Base-by-base conservation (phyloP, 208 protist genomes). In the Endotrypanum monterogeii region DNA sequence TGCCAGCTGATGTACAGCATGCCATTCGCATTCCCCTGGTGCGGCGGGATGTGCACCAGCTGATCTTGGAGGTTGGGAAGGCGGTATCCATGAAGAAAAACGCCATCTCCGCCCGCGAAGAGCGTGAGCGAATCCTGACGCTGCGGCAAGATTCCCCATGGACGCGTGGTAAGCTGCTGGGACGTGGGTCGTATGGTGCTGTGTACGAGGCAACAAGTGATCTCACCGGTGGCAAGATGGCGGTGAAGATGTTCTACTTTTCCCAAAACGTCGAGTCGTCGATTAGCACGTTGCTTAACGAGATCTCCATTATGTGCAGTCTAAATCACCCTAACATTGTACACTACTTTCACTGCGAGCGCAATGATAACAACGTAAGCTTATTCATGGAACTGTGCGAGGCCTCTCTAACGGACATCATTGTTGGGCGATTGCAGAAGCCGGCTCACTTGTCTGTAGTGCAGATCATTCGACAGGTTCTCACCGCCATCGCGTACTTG, bases 401-500 rank as follows among this genome's bases (percentile, higher is more conserved):
- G 68, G 89, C 84, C 52, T 98, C 89, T 37, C 79, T 98, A 52
- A 87, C 87, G 18, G 92, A 96, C 73, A 82, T 95, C 68, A 95
- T 95, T 44, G 73, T 86, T 25, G 79, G 82, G 16, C 78, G 81
- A n/a, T 78, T 67, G 7, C 67, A 73, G 37, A 94, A 90, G 71
- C 89, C 90, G 14, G 72, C 74, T 11, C 67, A 90, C 41, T 68
- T 97, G 63, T 86, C 88, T 1, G 88, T 94, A 5, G 68, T 91
- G 51, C 83, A 90, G 37, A 92, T 98, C 68, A 94, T 99, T 79
- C 93, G 90, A 4, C 98, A 99, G 80, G 84, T 99, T 4, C 68
- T 99, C 9, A 97, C 94, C n/a, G 95, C 96, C 37, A 91, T 99
- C 56, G 89, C 95, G n/a, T 99, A 99, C 84, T 94, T 99, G 74